Base-by-base conservation (phyloP, 495 filamentous ascomycete genomes). In the Hypoxylon lenormandii region DNA sequence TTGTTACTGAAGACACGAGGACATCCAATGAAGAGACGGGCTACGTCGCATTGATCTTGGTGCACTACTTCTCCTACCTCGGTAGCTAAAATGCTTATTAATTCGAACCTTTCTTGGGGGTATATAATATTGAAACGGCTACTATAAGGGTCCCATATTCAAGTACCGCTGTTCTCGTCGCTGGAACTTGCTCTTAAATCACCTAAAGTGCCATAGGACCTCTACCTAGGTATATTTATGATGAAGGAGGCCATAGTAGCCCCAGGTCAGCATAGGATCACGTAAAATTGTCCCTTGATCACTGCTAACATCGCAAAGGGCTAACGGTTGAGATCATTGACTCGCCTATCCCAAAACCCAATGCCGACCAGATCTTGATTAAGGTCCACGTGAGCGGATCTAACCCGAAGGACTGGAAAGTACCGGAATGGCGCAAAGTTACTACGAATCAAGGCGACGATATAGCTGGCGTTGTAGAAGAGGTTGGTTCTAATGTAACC, bases 361-460 rank as follows among this genome's bases (percentile, higher is more conserved):
- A 82, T 46, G 77, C 82, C 3, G 82, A 86, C 59, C 85, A 95
- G 60, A 79, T 93, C 21, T 81, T 93, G 13, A 93, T 90, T 69
- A 86, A 87, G 60, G 89, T 92, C 36, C 78, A 89, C 10, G 87
- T 88, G 5, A 84, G 82, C 38, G 89, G 89, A 16, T 88, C 86
- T 18, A 94, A 94, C 74, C 92, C 92, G 2, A 94, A 94, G 72
- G 92, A 94, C 78, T 92, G 90, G 90, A 92, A 90, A 67, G 21
- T 79, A 3, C 74, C 80, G 5, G 63, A 74, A 0, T 49, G 60
- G 28, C 26, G 13, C 12, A 8, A 61, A 6, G 42, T 21, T 4
- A 43, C 69, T 22, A 38, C 73, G 4, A 92, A 92, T 76, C 69
- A 79, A 48, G 91, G 91, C 36, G 90, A 93, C 74, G 90, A 92